Evolutionary conservation across 139 green algal genomes (phyloP), one percentile per base, ranked within the genome.

Genomic region (Chlorella ohadii): DNA sequence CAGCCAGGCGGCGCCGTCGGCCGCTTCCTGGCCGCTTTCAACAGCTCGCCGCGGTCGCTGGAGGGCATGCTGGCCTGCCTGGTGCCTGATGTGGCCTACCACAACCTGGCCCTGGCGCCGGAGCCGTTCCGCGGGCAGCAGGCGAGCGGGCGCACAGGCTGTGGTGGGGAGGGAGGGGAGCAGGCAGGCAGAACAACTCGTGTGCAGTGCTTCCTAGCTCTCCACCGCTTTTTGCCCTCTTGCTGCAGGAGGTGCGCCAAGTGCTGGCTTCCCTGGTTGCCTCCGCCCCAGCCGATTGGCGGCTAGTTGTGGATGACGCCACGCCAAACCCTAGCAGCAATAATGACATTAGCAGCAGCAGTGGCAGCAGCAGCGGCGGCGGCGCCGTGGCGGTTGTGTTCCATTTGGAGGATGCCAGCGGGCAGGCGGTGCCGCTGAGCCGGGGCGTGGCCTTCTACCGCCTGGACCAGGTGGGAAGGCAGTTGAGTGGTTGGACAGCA

Each of bases 51-150:
- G 23, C 63, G 78, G 19, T 66, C 65, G 2, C 7, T 84, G 41
- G 78, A 66, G 11, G 78, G n/a, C 78, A 84, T 84, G 78, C n/a
- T 73, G 47, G 31, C 31, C 7, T 72, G 47, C 63, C 41, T 84
- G 20, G n/a, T 65, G 12, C n/a, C 28, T 3, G 11, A 41, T 15
- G 39, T 20, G 11, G 23, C 3, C 9, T 84, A 84, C 44, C 28
- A 67, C 33, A 76, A 84, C n/a, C 31, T 84, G 28, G 70, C 64
- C 4, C 51, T 77, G 16, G n/a, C 41, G 4, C 34, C 51, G 12
- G 51, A 76, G 19, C 78, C 78, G 7, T 76, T 38, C 47, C 20
- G 23, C 20, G 78, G 78, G 31, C 76, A 84, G 78, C 64, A 84
- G 78, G 78, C 76, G 78, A 2, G 74, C 27, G 36, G n/a, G n/a